Evolutionary conservation across 129 eudicot species (phyloP), one percentile per base, ranked within the genome.

Genomic region (Lactuca saligna): DNA sequence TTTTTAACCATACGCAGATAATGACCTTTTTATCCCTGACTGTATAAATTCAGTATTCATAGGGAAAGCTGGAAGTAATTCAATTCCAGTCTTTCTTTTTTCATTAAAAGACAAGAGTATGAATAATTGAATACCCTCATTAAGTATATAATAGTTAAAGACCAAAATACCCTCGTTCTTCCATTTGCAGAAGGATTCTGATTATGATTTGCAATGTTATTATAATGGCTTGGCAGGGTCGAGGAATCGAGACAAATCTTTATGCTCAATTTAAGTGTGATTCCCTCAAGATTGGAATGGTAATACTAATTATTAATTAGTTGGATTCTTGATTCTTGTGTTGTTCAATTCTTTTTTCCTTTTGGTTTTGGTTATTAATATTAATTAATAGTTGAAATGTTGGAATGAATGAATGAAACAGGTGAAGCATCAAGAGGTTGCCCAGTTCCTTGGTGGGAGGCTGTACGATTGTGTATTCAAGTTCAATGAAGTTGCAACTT

Each of bases 371-470:
- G 54, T 3, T 63, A 65, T 7, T 25, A 25, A 25, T 25, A 73
- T 5, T 33, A n/a, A n/a, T n/a, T n/a, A 11, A 5, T 31, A 17
- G 7, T 65, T 15, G 35, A 65, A 17, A 25, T 53, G 9, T 15
- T 0, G 6, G 1, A n/a, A 6, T 25, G 10, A 14, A 17, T 14
- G 44, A 7, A 37, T 66, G 7, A 20, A 55, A 11, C n/a, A 94
- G 99, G 99, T 94, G 66, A 94, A 94, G 86, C 99, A 94, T 68
- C 94, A 46, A 38, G 97, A 94, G 80, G 99, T 94, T 71, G 97
- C 99, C 6, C 83, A 90, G 56, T 94, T 94, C 67, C 82, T 94
- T 5, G 97, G 99, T 29, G 99, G 99, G 57, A 84, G 99, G 79
- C 89, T 90, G 32, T 94, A 94, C 44, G 96, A 94, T 83, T 94